A percentile compares a stretch with the other conserved stretches of the same genome.
phyloP scores from a whole-genome alignment of 441 rosid species.

The Gossypium schwendimanii region DNA sequence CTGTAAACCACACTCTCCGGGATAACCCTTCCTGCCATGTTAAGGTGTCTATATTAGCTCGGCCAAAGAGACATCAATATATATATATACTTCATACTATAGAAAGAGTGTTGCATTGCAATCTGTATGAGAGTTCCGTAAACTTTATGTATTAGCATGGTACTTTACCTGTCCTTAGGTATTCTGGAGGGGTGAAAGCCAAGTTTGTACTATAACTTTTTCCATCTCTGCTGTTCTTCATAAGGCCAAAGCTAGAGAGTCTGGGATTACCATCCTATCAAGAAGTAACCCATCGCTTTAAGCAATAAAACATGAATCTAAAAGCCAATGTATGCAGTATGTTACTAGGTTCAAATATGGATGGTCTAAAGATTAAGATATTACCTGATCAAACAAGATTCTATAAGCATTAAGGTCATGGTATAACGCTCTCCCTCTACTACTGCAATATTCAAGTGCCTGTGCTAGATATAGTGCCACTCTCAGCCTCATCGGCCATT shows the following conservation, averaged over 20 bases:
- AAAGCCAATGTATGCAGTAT: constrained; percentile 9
- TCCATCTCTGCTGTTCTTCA: constrained; percentile 98
- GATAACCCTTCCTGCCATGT: constrained; percentile 75
- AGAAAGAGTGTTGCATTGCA: neutral
- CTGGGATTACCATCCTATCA: constrained; percentile 89
- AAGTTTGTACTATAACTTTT: constrained; percentile 95
- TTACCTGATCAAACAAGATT: constrained; percentile 86
- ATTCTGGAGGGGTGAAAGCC: constrained; percentile 98
- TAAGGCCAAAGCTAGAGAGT: constrained; percentile 90
- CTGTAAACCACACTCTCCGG: constrained; percentile 91
- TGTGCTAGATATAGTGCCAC: constrained; percentile 89
- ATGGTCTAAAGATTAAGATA: constrained; percentile 11
- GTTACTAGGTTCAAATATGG: neutral
- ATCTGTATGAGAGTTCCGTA: neutral
- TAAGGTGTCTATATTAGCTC: constrained; percentile 16
- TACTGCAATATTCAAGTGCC: constrained; percentile 84
- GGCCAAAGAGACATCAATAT: constrained; percentile 8
- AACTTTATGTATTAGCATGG: neutral
- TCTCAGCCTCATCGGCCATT: constrained; percentile 93
- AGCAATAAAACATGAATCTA: constrained; percentile 15
- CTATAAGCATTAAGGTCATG: constrained; percentile 96
- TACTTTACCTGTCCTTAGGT: constrained; percentile 74
- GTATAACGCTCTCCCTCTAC: constrained; percentile 83
- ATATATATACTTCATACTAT: neutral
- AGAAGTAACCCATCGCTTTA: constrained; percentile 16